Conservation (phyloP, 352 stramenopile species). For the Pythium myriotylum region DNA sequence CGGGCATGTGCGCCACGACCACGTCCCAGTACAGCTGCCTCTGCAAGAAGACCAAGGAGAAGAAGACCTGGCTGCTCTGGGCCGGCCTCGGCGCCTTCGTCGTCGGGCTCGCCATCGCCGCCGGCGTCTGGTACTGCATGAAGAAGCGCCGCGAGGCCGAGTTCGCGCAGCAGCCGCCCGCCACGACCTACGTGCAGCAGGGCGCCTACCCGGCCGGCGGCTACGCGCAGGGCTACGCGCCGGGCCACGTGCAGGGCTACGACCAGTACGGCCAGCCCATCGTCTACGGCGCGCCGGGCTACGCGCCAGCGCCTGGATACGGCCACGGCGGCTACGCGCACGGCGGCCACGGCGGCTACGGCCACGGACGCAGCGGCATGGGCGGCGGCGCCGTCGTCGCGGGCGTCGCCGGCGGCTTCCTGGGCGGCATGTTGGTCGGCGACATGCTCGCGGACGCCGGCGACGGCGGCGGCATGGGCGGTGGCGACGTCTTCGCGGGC, state of each 20-base stretch:
- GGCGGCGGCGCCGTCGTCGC: conserved; percentile 18
- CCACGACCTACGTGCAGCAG: conserved; percentile 30
- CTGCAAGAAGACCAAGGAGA: conserved; percentile 37
- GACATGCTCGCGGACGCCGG: conserved; percentile 27
- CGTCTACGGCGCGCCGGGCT: conserved; percentile 16
- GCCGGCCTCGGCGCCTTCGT: conserved; percentile 35
- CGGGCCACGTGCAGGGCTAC: conserved; percentile 7
- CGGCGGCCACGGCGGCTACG: not conserved
- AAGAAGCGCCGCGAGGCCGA: conserved; percentile 38
- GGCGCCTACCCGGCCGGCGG: conserved; percentile 41
- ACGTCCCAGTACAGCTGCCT: conserved; percentile 50
- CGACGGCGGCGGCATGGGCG: conserved; percentile 4
- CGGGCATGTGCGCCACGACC: conserved; percentile 37
- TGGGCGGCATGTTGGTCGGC: conserved; percentile 25
- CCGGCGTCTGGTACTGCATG: conserved; percentile 37
- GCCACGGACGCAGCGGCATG: conserved; percentile 11
- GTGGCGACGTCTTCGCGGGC: conserved; percentile 23
- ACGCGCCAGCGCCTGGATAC: conserved; percentile 21
- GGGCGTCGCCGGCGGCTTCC: conserved; percentile 16
- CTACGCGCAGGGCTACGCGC: conserved; percentile 21
- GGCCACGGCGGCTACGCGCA: conserved; percentile 16
- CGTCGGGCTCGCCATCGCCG: conserved; percentile 36
- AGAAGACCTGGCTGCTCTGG: conserved; percentile 35
- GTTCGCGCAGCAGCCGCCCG: conserved; percentile 5
- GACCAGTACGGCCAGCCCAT: conserved; percentile 19